These are phyloP conservation scores for Lepidopterella palustris DNA, from an alignment of 495 filamentous ascomycete species.

Conservation along the genomic window DNA sequence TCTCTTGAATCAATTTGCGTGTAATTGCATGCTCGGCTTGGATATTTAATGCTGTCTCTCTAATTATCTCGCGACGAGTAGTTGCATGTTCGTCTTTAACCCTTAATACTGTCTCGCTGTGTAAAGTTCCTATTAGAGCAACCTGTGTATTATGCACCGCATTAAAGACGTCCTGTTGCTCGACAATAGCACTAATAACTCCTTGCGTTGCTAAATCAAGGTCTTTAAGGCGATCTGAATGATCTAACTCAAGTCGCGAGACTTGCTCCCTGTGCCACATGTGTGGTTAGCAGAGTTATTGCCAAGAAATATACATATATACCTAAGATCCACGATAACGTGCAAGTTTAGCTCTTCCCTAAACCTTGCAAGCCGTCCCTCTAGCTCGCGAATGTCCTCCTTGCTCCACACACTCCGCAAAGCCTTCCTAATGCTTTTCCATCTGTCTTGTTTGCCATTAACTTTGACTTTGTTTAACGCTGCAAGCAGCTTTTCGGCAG, in stretches of 20 bases:
- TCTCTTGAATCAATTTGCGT: slow-evolving; percentile 6
- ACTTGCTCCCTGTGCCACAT: slow-evolving; percentile 3
- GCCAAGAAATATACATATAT: not conserved
- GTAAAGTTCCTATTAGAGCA: slow-evolving; percentile 2
- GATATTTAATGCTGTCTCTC: slow-evolving; percentile 10
- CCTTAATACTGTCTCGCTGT: slow-evolving; percentile 6
- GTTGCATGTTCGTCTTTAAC: slow-evolving; percentile 4
- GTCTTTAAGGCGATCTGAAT: not conserved
- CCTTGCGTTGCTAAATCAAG: slow-evolving; percentile 2
- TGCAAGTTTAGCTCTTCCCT: slow-evolving; percentile 13
- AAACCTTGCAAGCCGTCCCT: slow-evolving; percentile 10
- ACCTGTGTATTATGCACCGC: slow-evolving; percentile 2
- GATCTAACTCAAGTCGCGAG: not conserved
- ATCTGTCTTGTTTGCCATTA: slow-evolving; percentile 4
- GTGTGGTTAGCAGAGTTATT: slow-evolving; percentile 3
- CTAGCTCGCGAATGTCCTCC: slow-evolving; percentile 12
- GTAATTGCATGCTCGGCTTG: slow-evolving; percentile 9
- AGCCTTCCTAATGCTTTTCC: slow-evolving; percentile 15
- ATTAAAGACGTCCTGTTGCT: slow-evolving; percentile 13
- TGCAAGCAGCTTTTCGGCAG: slow-evolving; percentile 10
- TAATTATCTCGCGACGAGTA: slow-evolving; percentile 4
- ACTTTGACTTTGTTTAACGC: slow-evolving; percentile 12
- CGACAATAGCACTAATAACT: slow-evolving; percentile 6
- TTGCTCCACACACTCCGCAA: slow-evolving; percentile 15
- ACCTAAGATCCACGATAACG: slow-evolving; percentile 9